Base-by-base conservation (phyloP, 1,139 yeast species). In the Kodamaea alishanica region DNA sequence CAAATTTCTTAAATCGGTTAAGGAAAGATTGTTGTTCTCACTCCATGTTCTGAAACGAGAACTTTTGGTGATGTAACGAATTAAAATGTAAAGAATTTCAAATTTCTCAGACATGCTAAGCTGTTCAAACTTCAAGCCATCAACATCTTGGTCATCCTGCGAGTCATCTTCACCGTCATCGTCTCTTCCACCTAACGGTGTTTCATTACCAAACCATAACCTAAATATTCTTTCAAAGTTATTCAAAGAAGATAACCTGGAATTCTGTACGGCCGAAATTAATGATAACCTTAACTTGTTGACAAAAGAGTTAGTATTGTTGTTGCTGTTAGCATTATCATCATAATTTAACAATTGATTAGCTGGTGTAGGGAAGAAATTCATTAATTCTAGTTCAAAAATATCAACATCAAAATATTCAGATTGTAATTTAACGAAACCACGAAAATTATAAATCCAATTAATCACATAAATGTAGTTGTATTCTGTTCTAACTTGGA, bases 321-420 rank as follows among this genome's bases (percentile, higher is more conserved):
- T 32, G 11, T 26, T 31, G 7, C 30, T 29, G 8, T 35, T 33
- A 6, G 34, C 38, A 22, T 30, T 12, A n/a, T 42, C 40, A 12
- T 38, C 46, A 20, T 33, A 32, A 35, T 33, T 35, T 24, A 40
- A 28, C 30, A 38, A 34, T 9, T 38, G 38, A 15, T 20, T 32
- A 6, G 39, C 34, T 6, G 32, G 28, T 6, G 37, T 24, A 2
- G 52, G 50, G 28, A 50, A 47, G 38, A 69, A 56, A 39, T 71
- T 65, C 30, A 77, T 54, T 24, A 77, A 58, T 48, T 77, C 83
- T 48, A 75, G 70, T 50, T 77, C 83, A 42, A 77, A 74, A 35
- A 76, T 61, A 39, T 75, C 80, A 10, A 70, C 70, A 54, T 77
- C 82, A 48, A 77, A 77, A 31, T 63, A 59, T 42, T 76, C 82